Conservation (phyloP, 2,329 filamentous ascomycete species). For the Thielaviopsis punctulata region DNA sequence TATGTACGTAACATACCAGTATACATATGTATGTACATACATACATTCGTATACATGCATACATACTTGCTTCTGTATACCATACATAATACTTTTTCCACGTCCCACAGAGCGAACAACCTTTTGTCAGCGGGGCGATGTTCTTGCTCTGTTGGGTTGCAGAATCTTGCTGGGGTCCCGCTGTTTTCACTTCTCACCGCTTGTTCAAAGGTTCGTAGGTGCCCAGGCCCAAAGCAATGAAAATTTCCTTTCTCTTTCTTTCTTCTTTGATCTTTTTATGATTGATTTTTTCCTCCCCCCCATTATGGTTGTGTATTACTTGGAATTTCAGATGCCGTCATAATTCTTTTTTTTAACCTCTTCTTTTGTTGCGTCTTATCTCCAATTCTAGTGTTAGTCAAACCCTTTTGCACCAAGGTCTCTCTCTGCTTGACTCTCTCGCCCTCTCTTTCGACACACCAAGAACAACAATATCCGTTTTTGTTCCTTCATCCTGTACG, state of each 20-base stretch:
- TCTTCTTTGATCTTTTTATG: neutral
- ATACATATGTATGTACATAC: too few relatives aligned
- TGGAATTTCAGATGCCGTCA: too few relatives aligned
- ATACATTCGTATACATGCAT: too few relatives aligned
- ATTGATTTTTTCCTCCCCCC: neutral
- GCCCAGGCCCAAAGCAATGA: slow-evolving; percentile 5
- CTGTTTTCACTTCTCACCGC: slow-evolving; percentile 9
- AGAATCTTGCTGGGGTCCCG: slow-evolving; percentile 2
- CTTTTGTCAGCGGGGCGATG: neutral
- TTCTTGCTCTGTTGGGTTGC: slow-evolving; percentile 1
- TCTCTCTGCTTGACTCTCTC: too few relatives aligned
- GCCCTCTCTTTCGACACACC: too few relatives aligned
- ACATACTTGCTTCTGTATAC: too few relatives aligned
- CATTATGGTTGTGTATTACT: too few relatives aligned
- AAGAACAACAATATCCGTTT: too few relatives aligned
- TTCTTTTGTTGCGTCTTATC: neutral
- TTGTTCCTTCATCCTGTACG: too few relatives aligned
- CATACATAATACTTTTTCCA: neutral
- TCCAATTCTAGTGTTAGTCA: too few relatives aligned
- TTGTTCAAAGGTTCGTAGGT: slow-evolving; percentile 9
- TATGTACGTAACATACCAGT: too few relatives aligned
- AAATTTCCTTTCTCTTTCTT: slow-evolving; percentile 5
- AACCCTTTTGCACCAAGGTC: too few relatives aligned
- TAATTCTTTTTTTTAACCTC: neutral
- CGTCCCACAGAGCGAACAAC: neutral